A percentile compares a stretch with the other conserved stretches of the same genome.
Conservation (phyloP, 306 rosid species). For the Cucumis sativus region DNA sequence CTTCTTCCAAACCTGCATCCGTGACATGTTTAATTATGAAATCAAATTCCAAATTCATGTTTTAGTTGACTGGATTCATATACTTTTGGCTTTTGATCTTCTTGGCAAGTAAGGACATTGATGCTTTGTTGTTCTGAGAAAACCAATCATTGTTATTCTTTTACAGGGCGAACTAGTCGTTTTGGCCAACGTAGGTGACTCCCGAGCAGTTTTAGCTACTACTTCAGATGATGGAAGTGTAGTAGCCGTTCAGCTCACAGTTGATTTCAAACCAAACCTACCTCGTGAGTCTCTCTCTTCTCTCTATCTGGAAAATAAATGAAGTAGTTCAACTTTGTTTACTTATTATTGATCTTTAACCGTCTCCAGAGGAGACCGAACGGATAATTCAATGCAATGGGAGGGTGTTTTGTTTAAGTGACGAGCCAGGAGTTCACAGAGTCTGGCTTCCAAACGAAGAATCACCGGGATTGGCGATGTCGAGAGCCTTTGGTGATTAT, state of each 20-base stretch:
- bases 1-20: not conserved
- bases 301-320: not conserved
- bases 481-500: conserved; percentile 92
- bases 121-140: not conserved
- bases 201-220: conserved; percentile 85
- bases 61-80: not conserved
- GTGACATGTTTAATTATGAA: not conserved
- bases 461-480: conserved; percentile 89
- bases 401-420: conserved; percentile 61
- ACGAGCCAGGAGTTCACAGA: conserved; percentile 82
- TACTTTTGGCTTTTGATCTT: not conserved
- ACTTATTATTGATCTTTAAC: not conserved
- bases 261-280: conserved; percentile 86
- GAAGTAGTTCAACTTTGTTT: not conserved
- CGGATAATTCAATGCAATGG: conserved; percentile 67
- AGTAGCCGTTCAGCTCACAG: conserved; percentile 58
- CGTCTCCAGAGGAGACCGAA: conserved; percentile 74
- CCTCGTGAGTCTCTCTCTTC: conserved; percentile 51
- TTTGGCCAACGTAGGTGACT: conserved; percentile 84
- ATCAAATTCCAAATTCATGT: not conserved
- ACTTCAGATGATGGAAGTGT: conserved; percentile 67
- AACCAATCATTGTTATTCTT: not conserved
- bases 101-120: not conserved
- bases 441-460: conserved; percentile 77
- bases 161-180: conserved; percentile 59